These are phyloP conservation scores for Calcarisporium arbuscula DNA, from an alignment of 2,329 filamentous ascomycete genomes.

Conservation along the genomic window DNA sequence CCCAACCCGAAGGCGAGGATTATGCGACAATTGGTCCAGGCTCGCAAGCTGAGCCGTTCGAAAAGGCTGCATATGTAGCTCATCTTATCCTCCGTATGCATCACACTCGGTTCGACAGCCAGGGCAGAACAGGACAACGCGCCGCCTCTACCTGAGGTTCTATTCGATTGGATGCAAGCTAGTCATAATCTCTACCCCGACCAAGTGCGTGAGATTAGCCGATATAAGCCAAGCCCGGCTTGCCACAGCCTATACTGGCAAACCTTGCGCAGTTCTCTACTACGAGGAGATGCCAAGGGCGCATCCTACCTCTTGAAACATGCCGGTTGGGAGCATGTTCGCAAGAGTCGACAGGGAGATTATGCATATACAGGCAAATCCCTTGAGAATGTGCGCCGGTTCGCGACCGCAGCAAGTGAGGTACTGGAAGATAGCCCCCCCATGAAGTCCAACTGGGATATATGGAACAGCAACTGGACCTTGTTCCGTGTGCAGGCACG, in stretches of 20 bases:
- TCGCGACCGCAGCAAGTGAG: slow-evolving; percentile 60
- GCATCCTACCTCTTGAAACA: slow-evolving; percentile 63
- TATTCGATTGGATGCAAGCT: slow-evolving; percentile 76
- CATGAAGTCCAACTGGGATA: slow-evolving; percentile 68
- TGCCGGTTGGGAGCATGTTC: slow-evolving; percentile 73
- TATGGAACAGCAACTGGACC: slow-evolving; percentile 74
- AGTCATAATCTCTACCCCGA: slow-evolving; percentile 67
- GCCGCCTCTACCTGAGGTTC: slow-evolving; percentile 63
- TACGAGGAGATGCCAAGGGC: slow-evolving; percentile 67
- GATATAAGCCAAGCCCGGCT: slow-evolving; percentile 64
- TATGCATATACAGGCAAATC: slow-evolving; percentile 67
- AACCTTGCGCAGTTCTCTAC: slow-evolving; percentile 63
- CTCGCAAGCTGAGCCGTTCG: slow-evolving; percentile 53
- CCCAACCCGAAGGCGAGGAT: slow-evolving; percentile 45
- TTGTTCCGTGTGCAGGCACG: slow-evolving; percentile 73
- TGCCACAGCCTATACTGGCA: slow-evolving; percentile 80
- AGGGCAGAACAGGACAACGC: slow-evolving; percentile 31
- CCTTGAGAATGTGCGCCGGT: slow-evolving; percentile 71
- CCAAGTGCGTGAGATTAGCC: slow-evolving; percentile 59
- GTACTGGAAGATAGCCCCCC: slow-evolving; percentile 70
- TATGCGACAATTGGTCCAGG: slow-evolving; percentile 60
- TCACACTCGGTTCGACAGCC: slow-evolving; percentile 49
- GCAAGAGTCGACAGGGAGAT: slow-evolving; percentile 58
- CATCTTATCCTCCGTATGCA: slow-evolving; percentile 72
- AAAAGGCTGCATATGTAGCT: slow-evolving; percentile 74